phyloP scores from a whole-genome alignment of 1,139 yeast genomes.

The Yamadazyma kanchanaburiensis region DNA sequence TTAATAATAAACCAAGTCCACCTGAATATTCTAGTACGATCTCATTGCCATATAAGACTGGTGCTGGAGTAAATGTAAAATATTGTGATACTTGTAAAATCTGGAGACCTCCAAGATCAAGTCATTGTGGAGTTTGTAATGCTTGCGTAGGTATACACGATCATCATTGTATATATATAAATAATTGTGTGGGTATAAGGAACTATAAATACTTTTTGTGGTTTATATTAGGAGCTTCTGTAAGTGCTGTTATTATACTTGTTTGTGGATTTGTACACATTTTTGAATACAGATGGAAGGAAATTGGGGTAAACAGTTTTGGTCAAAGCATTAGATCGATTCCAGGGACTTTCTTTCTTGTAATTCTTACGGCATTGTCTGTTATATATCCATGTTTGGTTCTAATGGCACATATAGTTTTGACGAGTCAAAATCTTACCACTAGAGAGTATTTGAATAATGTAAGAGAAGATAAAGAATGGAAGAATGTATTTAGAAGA shows the following conservation, averaged over 20 bases:
- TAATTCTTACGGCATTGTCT: conserved; percentile 42
- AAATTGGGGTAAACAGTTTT: conserved; percentile 11
- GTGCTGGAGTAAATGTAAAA: conserved; percentile 36
- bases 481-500: conserved; percentile 44
- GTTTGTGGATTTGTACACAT: conserved; percentile 26
- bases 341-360: conserved; percentile 49
- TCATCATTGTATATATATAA: conserved; percentile 39
- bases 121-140: conserved; percentile 44
- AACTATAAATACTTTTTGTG: conserved; percentile 38
- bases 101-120: conserved; percentile 46
- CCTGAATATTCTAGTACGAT: conserved; percentile 58
- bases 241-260: conserved; percentile 20
- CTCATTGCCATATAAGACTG: conserved; percentile 44
- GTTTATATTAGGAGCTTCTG: conserved; percentile 27
- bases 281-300: conserved; percentile 19
- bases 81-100: conserved; percentile 46
- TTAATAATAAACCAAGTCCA: background rate
- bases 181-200: conserved; percentile 39
- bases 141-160: conserved; percentile 43
- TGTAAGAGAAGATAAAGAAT: conserved; percentile 23
- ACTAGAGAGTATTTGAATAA: conserved; percentile 63
- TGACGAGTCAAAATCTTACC: conserved; percentile 60
- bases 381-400: conserved; percentile 55
- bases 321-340: conserved; percentile 19
- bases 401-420: conserved; percentile 48